Base-by-base conservation (phyloP, 1,139 yeast genomes). In the Yamadazyma pseudoaaseri region DNA sequence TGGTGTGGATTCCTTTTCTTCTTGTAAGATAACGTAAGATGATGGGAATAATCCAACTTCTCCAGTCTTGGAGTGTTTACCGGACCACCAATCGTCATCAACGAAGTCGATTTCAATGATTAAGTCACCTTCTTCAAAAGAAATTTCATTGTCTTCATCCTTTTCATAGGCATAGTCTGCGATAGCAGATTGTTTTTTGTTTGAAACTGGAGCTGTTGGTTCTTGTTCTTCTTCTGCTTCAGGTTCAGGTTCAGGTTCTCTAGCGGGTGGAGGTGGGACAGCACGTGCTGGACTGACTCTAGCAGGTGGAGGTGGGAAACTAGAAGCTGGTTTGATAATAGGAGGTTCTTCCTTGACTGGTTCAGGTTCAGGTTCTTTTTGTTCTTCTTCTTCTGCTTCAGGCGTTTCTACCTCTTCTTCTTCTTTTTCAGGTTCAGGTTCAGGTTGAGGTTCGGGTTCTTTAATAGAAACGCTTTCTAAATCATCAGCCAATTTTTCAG, bases 21-120 rank as follows among this genome's bases (percentile, higher is more conserved):
- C 64, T 31, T 65, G 56, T 37, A 78, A 56, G 20, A 63, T 66
- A 29, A 85, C 95, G 48, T 80, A 84, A 22, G 81, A 68, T 7
- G 86, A 70, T 14, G 94, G 94, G 76, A 84, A 84, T 41, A 84
- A 66, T 11, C 94, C 94, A 13, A 62, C 57, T 42, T 70, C 76
- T 25, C 82, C 84, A 13, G 82, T 76, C 28, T 55, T 58, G 6
- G 74, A 49, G 53, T 83, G 81, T 42, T 68, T 71, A 25, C 94
- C 95, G 16, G 77, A 62, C 94, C 94, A 85, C 95, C 95, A 85
- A 45, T 82, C 89, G 31, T 78, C 84, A 51, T 82, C 90, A 8
- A 79, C 76, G 49, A 79, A 74, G 38, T 81, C 84, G 42, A 84
- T 78, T 17, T 77, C 77, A n/a, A 72, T 60, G 41, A 84, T 76